Conservation (phyloP, 176 grass and related monocot genomes). For the Guadua angustifolia region DNA sequence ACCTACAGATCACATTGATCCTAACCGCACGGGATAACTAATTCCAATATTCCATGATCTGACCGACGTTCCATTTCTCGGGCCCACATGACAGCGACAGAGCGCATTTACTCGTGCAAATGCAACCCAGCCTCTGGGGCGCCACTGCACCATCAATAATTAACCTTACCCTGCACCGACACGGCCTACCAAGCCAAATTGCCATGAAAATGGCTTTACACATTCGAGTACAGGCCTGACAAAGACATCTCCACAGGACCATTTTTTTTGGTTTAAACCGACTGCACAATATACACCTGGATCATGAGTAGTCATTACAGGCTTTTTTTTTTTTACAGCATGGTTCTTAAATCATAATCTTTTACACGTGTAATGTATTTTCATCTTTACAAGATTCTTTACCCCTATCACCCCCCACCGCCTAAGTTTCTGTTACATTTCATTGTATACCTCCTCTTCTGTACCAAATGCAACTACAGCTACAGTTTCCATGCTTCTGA, state of each 20-base stretch:
- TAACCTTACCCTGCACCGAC: constrained; percentile 2
- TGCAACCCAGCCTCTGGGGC: not conserved
- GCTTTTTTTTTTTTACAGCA: constrained; percentile 46
- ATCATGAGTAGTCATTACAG: constrained; percentile 37
- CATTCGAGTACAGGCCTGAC: not conserved
- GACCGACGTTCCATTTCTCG: not conserved
- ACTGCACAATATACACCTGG: constrained; percentile 26
- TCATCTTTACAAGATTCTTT: constrained; percentile 86
- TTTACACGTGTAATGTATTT: constrained; percentile 68
- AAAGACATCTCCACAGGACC: constrained; percentile 8
- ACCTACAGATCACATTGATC: not conserved
- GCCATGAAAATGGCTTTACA: constrained; percentile 3
- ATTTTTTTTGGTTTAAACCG: too few species aligned
- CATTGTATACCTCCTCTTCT: constrained; percentile 67
- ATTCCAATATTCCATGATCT: not conserved
- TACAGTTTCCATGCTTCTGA: constrained; percentile 62
- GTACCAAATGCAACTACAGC: constrained; percentile 69
- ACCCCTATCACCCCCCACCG: constrained; percentile 50
- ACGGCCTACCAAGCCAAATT: constrained; percentile 19
- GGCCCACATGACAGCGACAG: constrained; percentile 12
- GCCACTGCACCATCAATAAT: constrained; percentile 2
- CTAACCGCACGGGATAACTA: not conserved
- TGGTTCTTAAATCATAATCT: constrained; percentile 49
- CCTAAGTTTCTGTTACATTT: constrained; percentile 71
- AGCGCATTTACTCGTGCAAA: constrained; percentile 18